Base-by-base conservation (phyloP, 805 yeast species). In the Candida saitoana region DNA sequence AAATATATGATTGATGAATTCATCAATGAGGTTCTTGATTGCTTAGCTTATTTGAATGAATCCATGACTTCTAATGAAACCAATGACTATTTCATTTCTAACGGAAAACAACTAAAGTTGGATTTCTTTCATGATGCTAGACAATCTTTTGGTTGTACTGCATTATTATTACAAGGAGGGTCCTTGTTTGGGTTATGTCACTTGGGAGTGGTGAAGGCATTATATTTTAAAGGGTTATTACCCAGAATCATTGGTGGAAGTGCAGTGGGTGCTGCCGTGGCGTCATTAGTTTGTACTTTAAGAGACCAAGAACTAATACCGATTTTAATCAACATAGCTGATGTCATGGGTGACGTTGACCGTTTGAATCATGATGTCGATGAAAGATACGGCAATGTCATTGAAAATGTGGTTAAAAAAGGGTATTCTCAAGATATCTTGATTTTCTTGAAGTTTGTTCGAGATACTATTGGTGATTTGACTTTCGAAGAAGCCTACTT, bases 401-500 rank as follows among this genome's bases (percentile, higher is more conserved):
- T 85, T 38, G 91, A 84, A 49, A 82, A 87, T 45, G 84, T 89
- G 1, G 69, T 85, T 17, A 77, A 79, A 20, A 83, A 84, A 46
- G 93, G 95, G 3, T 88, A 87, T 56, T 85, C 96, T 1, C 91
- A 87, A 43, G 97, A 91, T 55, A 81, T 91, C 39, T 68, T 84
- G 42, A 65, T 86, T 4, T 87, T 91, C 46, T 76, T 87, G 60
- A 82, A 82, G 52, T 90, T 82, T 56, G 96, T 88, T 4, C 68
- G 83, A 42, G 78, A 76, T 43, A 76, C 81, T 12, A 76, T 93
- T 15, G 96, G 91, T 2, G 84, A 86, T 53, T 60, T 84, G 59
- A 93, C 99, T 0, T 93, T 93, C 62, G 96, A 91, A 62, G 98
- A 93, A 57, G 95, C 97, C 0, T 88, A 82, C 56, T 69, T 82